Base-by-base conservation (phyloP, 768 basidiomycete genomes). In the Leccinellum albellum region DNA sequence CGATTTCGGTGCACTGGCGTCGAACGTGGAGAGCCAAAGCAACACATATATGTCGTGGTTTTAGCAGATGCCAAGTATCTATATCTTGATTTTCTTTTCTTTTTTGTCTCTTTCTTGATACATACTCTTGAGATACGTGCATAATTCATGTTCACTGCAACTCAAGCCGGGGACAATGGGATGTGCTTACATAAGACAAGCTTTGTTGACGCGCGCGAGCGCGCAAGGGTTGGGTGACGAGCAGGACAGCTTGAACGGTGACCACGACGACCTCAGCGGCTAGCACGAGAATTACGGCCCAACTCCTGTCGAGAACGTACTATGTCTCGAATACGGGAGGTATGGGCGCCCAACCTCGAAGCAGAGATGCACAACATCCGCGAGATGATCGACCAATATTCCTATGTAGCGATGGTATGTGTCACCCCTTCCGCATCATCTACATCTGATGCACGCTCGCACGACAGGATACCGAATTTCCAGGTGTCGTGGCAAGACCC, bases 401-500 rank as follows among this genome's bases (percentile, higher is more conserved):
- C 95, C 10, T 97, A 87, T 75, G 85, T 99, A 69, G 92, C 95
- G 65, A 95, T 99, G 94, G 95, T 88, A 66, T 80, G 61, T 59
- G 53, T 80, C 67, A 64, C 59, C 53, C 23, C 31, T 26, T 55
- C 20, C 37, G 32, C 40, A 21, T 20, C 50, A 42, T 45, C 51
- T 42, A 46, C 40, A 53, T 53, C 51, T 40, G 46, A 20, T 24
- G 44, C 49, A 28, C n/a, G 53, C 17, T 28, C 58, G 21, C 32
- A 17, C 53, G 32, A 47, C 72, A 98, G 96, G 96, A 99, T 73
- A 98, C 97, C 53, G 97, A 99, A 71, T 98, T 98, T 73, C 97
- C 97, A 32, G 97, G 97, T 9, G 94, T 98, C 44, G 97, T 99
- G 54, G 97, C 96, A 3, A 84, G 97, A 20, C 97, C 97, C 3